These are phyloP conservation scores for Linanthus parryae DNA, from an alignment of 148 eudicot genomes.

Conservation along the genomic window DNA sequence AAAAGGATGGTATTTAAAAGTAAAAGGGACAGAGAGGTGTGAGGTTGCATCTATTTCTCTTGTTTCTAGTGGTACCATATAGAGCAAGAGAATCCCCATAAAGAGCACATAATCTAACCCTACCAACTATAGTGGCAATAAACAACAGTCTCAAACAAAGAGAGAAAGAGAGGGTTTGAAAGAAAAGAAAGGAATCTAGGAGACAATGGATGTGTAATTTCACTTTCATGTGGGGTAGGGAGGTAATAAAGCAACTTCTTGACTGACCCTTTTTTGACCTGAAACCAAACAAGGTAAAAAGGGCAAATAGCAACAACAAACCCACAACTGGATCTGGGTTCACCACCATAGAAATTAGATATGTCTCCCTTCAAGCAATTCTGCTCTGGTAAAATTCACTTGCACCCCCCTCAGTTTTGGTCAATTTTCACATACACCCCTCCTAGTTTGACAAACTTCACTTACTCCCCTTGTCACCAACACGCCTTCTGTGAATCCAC, in stretches of 20 bases:
- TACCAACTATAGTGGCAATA: slow-evolving; percentile 11
- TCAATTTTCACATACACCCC: no score
- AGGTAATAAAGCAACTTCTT: slow-evolving; percentile 8
- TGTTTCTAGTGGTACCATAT: slow-evolving; percentile 5
- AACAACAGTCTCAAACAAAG: slow-evolving; percentile 6
- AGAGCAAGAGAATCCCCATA: slow-evolving; percentile 21
- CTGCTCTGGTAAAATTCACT: no score
- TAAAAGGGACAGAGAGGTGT: neutral
- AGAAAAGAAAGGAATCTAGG: slow-evolving; percentile 15
- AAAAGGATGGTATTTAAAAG: neutral
- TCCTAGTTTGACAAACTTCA: no score
- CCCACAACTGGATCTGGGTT: no score
- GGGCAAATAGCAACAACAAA: neutral
- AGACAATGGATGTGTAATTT: slow-evolving; percentile 20
- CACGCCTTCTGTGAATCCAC: no score
- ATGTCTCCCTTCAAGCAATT: no score
- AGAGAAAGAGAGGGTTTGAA: neutral
- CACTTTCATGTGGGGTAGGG: slow-evolving; percentile 24
- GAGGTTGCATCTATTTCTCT: neutral
- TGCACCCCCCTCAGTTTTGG: no score
- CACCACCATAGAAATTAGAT: no score
- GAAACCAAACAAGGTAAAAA: neutral
- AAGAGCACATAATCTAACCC: slow-evolving; percentile 20
- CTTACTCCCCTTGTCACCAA: no score
- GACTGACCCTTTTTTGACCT: slow-evolving; percentile 11